These are phyloP conservation scores for Tripidium arundinaceum DNA, from an alignment of 202 grass and related monocot species.

Conservation along the genomic window DNA sequence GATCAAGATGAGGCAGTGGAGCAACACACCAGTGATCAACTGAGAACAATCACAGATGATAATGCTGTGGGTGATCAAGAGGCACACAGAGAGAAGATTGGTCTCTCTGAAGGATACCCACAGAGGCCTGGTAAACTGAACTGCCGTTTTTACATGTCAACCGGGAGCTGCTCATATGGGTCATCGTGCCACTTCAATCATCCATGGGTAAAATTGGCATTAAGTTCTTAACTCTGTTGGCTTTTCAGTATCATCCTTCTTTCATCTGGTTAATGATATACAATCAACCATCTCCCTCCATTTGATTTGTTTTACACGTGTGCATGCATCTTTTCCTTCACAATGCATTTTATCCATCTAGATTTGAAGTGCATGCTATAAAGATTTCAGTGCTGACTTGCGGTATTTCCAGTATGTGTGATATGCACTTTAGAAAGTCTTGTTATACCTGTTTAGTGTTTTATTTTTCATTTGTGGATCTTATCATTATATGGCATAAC, in stretches of 20 bases:
- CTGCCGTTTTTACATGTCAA: slow-evolving; percentile 45
- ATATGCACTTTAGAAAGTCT: not conserved
- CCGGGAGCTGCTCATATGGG: slow-evolving; percentile 38
- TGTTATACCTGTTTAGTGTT: not conserved
- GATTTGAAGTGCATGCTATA: slow-evolving; percentile 2
- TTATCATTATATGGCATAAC: not conserved
- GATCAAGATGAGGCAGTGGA: slow-evolving; percentile 11
- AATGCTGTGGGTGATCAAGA: slow-evolving; percentile 13
- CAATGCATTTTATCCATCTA: slow-evolving; percentile 1
- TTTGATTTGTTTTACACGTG: not conserved
- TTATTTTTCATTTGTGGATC: not conserved
- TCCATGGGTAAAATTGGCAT: slow-evolving; percentile 26
- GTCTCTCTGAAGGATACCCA: slow-evolving; percentile 33
- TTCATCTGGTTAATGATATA: not conserved
- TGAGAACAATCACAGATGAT: not conserved
- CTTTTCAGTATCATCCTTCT: not conserved
- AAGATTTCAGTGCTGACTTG: not conserved
- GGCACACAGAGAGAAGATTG: slow-evolving; percentile 30
- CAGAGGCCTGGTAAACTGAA: slow-evolving; percentile 44
- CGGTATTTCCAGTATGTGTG: not conserved
- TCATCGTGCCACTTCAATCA: slow-evolving; percentile 44
- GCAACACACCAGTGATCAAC: slow-evolving; percentile 11
- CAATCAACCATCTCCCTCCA: not conserved
- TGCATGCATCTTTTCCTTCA: not conserved
- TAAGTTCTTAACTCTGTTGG: not conserved